Evolutionary conservation across 2,329 filamentous ascomycete species (phyloP).

Genomic region (Hypoxylon sp.): DNA sequence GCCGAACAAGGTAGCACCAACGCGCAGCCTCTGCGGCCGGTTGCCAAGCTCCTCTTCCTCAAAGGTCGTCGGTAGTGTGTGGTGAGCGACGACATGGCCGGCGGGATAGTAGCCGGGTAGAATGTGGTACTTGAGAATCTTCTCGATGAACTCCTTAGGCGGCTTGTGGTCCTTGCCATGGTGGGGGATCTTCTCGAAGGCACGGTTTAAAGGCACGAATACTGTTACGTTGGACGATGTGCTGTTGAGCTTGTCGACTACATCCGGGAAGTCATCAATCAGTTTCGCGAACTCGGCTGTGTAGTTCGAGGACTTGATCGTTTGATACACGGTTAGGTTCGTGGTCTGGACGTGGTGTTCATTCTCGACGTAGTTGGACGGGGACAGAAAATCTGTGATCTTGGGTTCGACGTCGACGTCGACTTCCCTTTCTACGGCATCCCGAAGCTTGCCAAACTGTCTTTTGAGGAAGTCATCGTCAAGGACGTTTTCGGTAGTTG

Average conservation of each 20-base stretch:
- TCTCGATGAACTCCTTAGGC: slow-evolving; percentile 78
- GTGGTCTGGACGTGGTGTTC: slow-evolving; percentile 38
- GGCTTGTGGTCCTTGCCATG: slow-evolving; percentile 67
- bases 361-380: slow-evolving; percentile 22
- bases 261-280: slow-evolving; percentile 79
- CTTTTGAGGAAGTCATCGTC: slow-evolving; percentile 37
- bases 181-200: slow-evolving; percentile 75
- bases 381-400: slow-evolving; percentile 43
- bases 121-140: slow-evolving; percentile 82
- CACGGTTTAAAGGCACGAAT: slow-evolving; percentile 83
- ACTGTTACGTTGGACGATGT: slow-evolving; percentile 83
- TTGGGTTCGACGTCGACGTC: slow-evolving; percentile 32
- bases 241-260: slow-evolving; percentile 81
- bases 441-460: slow-evolving; percentile 37
- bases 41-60: slow-evolving; percentile 72
- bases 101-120: slow-evolving; percentile 77
- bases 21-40: slow-evolving; percentile 79
- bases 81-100: slow-evolving; percentile 74
- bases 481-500: slow-evolving; percentile 33
- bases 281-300: slow-evolving; percentile 83
- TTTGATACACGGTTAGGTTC: slow-evolving; percentile 83
- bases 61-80: slow-evolving; percentile 81
- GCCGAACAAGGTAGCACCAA: slow-evolving; percentile 73
- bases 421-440: slow-evolving; percentile 34
- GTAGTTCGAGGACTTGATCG: slow-evolving; percentile 82